These are phyloP conservation scores for Coemansia sp. DNA, from an alignment of 192 early-diverging fungal species.

Conservation along the genomic window DNA sequence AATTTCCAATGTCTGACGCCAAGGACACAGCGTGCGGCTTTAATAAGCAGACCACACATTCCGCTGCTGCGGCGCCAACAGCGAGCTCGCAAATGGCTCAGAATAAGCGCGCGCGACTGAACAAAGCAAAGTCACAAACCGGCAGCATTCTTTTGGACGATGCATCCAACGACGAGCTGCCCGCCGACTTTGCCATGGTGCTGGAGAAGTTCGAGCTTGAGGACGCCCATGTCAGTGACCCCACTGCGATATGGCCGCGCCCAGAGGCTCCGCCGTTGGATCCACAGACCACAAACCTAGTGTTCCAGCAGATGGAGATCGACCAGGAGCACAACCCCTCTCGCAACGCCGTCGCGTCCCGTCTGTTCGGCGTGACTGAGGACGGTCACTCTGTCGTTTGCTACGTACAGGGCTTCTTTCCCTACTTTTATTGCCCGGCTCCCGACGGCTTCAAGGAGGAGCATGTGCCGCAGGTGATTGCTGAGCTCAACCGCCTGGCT, in stretches of 20 bases:
- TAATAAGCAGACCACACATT: slow-evolving; percentile 14
- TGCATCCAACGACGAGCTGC: slow-evolving; percentile 27
- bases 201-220: slow-evolving; percentile 43
- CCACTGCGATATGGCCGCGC: slow-evolving; percentile 34
- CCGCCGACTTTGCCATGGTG: slow-evolving; percentile 55
- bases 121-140: slow-evolving; percentile 27
- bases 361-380: slow-evolving; percentile 86
- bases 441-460: slow-evolving; percentile 73
- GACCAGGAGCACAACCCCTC: slow-evolving; percentile 74
- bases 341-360: slow-evolving; percentile 62
- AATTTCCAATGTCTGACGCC: slow-evolving; percentile 6
- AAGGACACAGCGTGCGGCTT: not conserved
- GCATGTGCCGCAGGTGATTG: slow-evolving; percentile 56
- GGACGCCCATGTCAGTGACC: slow-evolving; percentile 33
- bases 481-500: slow-evolving; percentile 44
- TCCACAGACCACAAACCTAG: slow-evolving; percentile 48
- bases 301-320: slow-evolving; percentile 96
- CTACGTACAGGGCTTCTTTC: slow-evolving; percentile 86
- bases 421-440: slow-evolving; percentile 94
- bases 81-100: slow-evolving; percentile 21
- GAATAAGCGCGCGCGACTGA: slow-evolving; percentile 49
- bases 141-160: slow-evolving; percentile 29
- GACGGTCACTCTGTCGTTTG: slow-evolving; percentile 92
- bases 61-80: slow-evolving; percentile 10
- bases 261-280: slow-evolving; percentile 30